Evolutionary conservation across 495 filamentous ascomycete genomes (phyloP), one percentile per base, ranked within the genome.

Genomic region (Neurospora sp.): DNA sequence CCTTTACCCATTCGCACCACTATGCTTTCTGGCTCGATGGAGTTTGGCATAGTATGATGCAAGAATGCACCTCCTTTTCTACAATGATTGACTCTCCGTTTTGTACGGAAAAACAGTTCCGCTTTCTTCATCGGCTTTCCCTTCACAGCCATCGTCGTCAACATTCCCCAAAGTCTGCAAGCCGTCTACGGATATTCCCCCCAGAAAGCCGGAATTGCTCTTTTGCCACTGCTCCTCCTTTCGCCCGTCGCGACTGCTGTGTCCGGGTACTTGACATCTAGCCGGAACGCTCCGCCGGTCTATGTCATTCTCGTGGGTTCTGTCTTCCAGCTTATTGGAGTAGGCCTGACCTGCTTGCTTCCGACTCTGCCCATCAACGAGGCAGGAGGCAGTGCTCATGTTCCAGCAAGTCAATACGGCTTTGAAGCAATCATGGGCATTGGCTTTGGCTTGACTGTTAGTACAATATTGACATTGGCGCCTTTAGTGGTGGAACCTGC

Each of bases 391-490:
- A n/a, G n/a, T n/a, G 79, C 82, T 16, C 75, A 75, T 14, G 74
- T 80, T 1, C 79, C 81, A 70, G 14, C 74, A 9, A 20, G 8
- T 3, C 76, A 77, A 40, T 85, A 87, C 72, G 84, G 81, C 0
- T 87, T 83, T 39, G 76, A 86, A 48, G 78, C 82, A 3, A 78
- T 88, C 42, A 81, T 85, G 69, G 86, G 86, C 2, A 78, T 83
- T 22, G 86, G 85, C 0, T 80, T 83, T 22, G 84, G 85, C 1
- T 76, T 85, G 41, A 76, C 74, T 9, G 71, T 84, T 3, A 83
- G 81, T 7, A 82, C 83, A 3, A 38, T 84, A 9, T 72, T 87
- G 41, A 74, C 84, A 45, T 71, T 83, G 37, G 79, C 78, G 31
- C 81, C 78, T 41, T 74, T 87, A 71, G 79, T 84, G 9, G 82